Conservation (phyloP, 768 basidiomycete genomes). For the Lentinula guzmanii region DNA sequence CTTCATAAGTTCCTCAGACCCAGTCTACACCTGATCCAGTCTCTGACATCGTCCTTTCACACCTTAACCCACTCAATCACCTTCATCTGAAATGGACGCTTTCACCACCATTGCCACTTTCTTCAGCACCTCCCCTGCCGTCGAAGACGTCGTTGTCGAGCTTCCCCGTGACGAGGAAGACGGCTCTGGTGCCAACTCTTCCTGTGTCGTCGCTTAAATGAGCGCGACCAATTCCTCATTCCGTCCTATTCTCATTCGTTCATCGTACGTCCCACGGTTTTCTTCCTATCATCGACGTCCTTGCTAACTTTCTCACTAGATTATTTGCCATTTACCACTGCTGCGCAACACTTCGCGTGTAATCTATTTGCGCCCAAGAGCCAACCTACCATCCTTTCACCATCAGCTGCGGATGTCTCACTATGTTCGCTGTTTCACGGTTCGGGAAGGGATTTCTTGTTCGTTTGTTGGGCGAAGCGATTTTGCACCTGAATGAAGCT, state of each 20-base stretch:
- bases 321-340: not conserved
- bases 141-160: not conserved
- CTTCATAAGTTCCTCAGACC: not conserved
- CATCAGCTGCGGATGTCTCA: not conserved
- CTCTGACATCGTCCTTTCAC: not conserved
- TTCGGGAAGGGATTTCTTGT: not conserved
- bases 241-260: not conserved
- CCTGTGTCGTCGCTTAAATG: not conserved
- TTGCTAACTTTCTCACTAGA: not conserved
- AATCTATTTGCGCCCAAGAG: not conserved
- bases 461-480: not conserved
- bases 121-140: not conserved
- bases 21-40: not conserved
- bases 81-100: constrained; percentile 4
- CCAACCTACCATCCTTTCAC: not conserved
- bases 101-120: not conserved
- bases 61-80: not conserved
- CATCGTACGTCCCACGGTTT: not conserved
- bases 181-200: constrained; percentile 2
- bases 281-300: not conserved
- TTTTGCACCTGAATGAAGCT: not conserved
- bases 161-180: not conserved
- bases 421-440: not conserved
- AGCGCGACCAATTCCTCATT: not conserved
- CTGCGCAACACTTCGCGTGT: not conserved